These are phyloP conservation scores for Ustulina deusta DNA, from an alignment of 2,329 filamentous ascomycete genomes.

Conservation along the genomic window DNA sequence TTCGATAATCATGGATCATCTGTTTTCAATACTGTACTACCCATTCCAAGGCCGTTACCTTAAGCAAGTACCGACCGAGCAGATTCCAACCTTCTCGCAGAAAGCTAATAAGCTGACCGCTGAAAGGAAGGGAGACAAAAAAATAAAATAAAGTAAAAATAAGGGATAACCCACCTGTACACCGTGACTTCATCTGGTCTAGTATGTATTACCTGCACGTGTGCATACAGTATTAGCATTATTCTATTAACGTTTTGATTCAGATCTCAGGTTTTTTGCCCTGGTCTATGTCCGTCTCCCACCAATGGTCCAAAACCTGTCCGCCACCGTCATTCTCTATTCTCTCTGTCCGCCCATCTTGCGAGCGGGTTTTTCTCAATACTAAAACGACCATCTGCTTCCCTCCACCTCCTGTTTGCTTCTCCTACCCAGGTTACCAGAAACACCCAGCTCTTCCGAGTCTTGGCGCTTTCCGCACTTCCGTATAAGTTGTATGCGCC, in stretches of 20 bases:
- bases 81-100: constrained; percentile 1
- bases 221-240: background rate
- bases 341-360: constrained; percentile 22
- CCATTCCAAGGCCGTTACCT: constrained; percentile 3
- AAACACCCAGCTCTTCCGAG: background rate
- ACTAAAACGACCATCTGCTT: constrained; percentile 25
- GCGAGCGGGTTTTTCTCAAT: constrained; percentile 16
- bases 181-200: constrained; percentile 29
- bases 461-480: constrained; percentile 14
- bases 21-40: constrained; percentile 11
- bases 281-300: constrained; percentile 27
- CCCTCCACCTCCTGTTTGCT: constrained; percentile 12
- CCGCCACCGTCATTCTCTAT: constrained; percentile 33
- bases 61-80: background rate
- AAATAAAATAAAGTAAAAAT: background rate
- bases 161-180: constrained; percentile 30
- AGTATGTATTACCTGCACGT: constrained; percentile 7
- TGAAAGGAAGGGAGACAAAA: constrained; percentile 10
- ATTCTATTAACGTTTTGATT: constrained; percentile 20
- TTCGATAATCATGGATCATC: too few species aligned
- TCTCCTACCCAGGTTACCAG: background rate
- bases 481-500: constrained; percentile 18
- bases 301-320: constrained; percentile 27
- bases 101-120: constrained; percentile 32
- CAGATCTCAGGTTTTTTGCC: constrained; percentile 31